These are phyloP conservation scores for Backusella morwellensis DNA, from an alignment of 192 early-diverging fungal genomes.

Conservation along the genomic window DNA sequence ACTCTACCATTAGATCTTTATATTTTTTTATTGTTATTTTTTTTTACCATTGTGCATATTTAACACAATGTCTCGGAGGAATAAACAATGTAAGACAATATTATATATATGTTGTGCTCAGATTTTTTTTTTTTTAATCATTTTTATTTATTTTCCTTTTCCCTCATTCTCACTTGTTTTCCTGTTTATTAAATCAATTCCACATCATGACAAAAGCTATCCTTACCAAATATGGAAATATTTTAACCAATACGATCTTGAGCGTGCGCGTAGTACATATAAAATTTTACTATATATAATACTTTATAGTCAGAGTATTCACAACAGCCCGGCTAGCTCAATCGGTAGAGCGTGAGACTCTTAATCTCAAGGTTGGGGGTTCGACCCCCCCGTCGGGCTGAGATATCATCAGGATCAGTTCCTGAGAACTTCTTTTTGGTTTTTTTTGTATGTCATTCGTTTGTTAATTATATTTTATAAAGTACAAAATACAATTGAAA, in stretches of 20 bases:
- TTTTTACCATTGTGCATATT: no score
- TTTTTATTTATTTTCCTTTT: no score
- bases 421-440: not conserved
- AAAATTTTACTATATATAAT: no score
- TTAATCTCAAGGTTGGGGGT: constrained; percentile 89
- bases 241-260: not conserved
- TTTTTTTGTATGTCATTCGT: not conserved
- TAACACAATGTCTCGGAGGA: no score
- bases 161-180: no score
- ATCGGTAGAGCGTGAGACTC: constrained; percentile 86
- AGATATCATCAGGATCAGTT: not conserved
- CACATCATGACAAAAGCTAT: not conserved
- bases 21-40: no score
- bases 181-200: no score
- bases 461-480: not conserved
- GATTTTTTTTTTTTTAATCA: no score
- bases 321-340: constrained; percentile 62
- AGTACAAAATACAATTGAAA: no score
- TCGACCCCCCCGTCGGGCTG: constrained; percentile 82
- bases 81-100: no score
- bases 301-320: not conserved
- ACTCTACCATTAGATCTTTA: no score
- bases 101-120: no score
- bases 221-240: not conserved
- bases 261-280: not conserved